Base-by-base conservation (phyloP, 2,329 filamentous ascomycete genomes). In the Phyllosticta capitalensis region DNA sequence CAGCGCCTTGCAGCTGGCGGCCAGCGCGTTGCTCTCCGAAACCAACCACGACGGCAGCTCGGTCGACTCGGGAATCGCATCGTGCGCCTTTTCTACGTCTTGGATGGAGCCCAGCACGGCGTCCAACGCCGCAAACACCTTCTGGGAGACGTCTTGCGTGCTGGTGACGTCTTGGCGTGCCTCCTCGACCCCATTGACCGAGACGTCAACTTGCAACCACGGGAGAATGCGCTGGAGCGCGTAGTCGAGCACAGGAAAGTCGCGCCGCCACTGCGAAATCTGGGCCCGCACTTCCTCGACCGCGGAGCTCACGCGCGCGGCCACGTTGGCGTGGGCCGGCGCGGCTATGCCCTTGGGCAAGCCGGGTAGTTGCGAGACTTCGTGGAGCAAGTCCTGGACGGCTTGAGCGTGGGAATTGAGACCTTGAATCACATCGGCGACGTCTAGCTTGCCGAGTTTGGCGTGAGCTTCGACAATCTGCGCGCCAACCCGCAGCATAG, bases 71-170 rank as follows among this genome's bases (percentile, higher is more conserved):
- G 87, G 84, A 1, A 86, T 74, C 3, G 77, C 76, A 10, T 76
- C 72, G 9, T 83, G 74, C 2, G 79, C 74, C 62, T 82, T 82
- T 61, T 83, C 82, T 52, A 88, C 80, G 63, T 86, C 83, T 70
- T 96, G 90, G 54, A 95, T 80, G 0, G 88, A 86, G 38, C 92
- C 87, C 1, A 96, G 83, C 26, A 92, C 82, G 55, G 83, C 83
- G 71, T 95, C 89, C 53, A 87, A 82, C n/a, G 88, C 77, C 1
- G 74, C 81, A 45, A 89, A 81, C 1, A 90, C 72, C 3, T 79
- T 76, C 14, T 79, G 73, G 50, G 84, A 81, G 52, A 91, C 81
- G 0, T 73, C 69, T 19, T 79, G 67, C 5, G 71, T 19, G 22
- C 45, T 45, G 2, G 22, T 48, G 2, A 14, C 19, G 22, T 21